Evolutionary conservation across 352 stramenopile genomes (phyloP).

Genomic region (Aphanomyces cochlioides): DNA sequence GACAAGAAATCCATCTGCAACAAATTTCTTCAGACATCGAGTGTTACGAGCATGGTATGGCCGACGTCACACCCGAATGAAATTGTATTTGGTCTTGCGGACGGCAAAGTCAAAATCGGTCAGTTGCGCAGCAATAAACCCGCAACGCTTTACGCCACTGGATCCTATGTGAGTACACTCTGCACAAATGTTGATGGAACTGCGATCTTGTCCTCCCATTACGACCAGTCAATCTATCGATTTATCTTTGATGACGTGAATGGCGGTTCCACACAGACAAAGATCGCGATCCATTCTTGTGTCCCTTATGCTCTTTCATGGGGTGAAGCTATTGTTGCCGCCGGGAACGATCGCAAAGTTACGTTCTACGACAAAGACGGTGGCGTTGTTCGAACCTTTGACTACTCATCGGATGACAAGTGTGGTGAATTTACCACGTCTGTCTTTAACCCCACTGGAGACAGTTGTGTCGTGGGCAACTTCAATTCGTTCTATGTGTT

Average conservation of each 20-base stretch:
- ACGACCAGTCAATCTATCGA: conserved; percentile 90
- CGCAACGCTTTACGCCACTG: conserved; percentile 82
- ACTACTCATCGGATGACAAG: conserved; percentile 84
- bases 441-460: conserved; percentile 88
- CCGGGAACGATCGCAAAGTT: conserved; percentile 88
- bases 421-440: conserved; percentile 76
- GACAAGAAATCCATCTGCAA: conserved; percentile 97
- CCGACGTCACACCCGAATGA: conserved; percentile 88
- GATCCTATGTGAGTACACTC: conserved; percentile 80
- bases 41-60: conserved; percentile 89
- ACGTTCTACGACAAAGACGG: conserved; percentile 91
- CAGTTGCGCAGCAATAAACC: conserved; percentile 92
- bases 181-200: conserved; percentile 84
- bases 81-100: conserved; percentile 91
- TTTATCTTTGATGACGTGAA: conserved; percentile 89
- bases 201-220: conserved; percentile 86
- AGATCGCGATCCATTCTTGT: conserved; percentile 85
- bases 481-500: conserved; percentile 93
- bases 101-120: conserved; percentile 92
- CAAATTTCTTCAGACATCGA: conserved; percentile 86
- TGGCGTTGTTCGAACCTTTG: conserved; percentile 78
- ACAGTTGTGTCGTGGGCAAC: conserved; percentile 90
- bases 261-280: conserved; percentile 72
- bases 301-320: conserved; percentile 89
- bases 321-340: conserved; percentile 87